Conservation (phyloP, 352 stramenopile genomes). For the Globisporangium rhizosaccharum region DNA sequence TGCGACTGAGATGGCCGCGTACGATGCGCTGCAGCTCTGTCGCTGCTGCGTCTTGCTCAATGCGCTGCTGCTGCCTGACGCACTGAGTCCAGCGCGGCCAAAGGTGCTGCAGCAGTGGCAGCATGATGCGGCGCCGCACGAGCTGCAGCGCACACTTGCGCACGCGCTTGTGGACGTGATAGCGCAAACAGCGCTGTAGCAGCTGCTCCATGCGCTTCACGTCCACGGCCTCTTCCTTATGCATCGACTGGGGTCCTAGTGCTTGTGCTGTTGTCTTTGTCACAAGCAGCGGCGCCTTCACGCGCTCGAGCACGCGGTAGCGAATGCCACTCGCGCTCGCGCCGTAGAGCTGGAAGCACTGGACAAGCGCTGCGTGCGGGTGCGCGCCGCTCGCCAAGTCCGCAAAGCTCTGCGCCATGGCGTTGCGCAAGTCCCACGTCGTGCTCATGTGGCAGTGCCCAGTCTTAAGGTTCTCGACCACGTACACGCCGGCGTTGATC, state of each 20-base stretch:
- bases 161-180: constrained; percentile 27
- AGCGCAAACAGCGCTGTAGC: constrained; percentile 27
- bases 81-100: constrained; percentile 32
- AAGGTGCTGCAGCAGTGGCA: constrained; percentile 20
- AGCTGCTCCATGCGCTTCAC: constrained; percentile 49
- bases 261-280: constrained; percentile 6
- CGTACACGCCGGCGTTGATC: constrained; percentile 64
- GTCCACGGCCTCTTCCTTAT: constrained; percentile 25
- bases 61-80: constrained; percentile 1
- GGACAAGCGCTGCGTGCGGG: constrained; percentile 36
- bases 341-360: constrained; percentile 41
- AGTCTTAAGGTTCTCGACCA: constrained; percentile 54
- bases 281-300: constrained; percentile 12
- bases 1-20: constrained; percentile 16
- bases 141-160: constrained; percentile 30
- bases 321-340: constrained; percentile 29
- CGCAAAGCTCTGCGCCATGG: constrained; percentile 34
- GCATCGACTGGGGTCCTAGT: not conserved
- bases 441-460: constrained; percentile 57
- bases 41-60: constrained; percentile 26
- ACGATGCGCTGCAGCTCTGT: constrained; percentile 37
- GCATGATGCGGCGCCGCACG: constrained; percentile 30
- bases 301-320: constrained; percentile 55
- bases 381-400: constrained; percentile 40
- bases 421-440: constrained; percentile 72